These are phyloP conservation scores for Penicillium sp. DNA, from an alignment of 2,329 filamentous ascomycete species.

Conservation along the genomic window DNA sequence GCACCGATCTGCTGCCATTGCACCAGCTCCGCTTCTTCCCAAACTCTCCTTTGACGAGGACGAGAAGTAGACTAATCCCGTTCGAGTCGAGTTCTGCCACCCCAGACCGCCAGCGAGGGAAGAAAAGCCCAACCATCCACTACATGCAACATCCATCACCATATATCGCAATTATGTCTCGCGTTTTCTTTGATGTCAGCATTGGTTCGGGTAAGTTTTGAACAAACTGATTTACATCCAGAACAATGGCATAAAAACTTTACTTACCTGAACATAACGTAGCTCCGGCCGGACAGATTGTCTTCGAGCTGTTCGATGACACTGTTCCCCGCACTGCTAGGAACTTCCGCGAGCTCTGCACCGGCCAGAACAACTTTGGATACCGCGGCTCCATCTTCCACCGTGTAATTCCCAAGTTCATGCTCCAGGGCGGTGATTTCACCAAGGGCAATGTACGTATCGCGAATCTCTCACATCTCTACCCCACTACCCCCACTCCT, in stretches of 20 bases:
- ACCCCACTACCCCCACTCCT: not conserved
- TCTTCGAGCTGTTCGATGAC: not conserved
- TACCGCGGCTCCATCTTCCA: conserved; percentile 80
- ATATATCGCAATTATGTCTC: not conserved
- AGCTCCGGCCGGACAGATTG: not conserved
- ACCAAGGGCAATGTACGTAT: not conserved
- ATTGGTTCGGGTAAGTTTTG: not conserved
- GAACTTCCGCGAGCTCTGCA: not conserved
- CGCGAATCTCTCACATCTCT: not conserved
- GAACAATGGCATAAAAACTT: not conserved
- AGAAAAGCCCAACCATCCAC: not conserved
- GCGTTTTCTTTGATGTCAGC: not conserved
- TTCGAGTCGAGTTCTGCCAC: not conserved
- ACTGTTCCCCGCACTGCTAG: not conserved
- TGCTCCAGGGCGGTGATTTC: conserved; percentile 43
- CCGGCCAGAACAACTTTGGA: conserved; percentile 1
- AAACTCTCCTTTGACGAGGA: not conserved
- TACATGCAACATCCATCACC: not conserved
- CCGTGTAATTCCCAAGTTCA: conserved; percentile 84
- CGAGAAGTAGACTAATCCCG: not conserved
- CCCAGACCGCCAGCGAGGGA: not conserved
- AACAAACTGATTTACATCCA: not conserved
- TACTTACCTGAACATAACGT: not conserved
- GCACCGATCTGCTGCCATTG: too few relatives aligned
- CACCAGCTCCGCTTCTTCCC: too few relatives aligned